These are phyloP conservation scores for Serendipita sp. DNA, from an alignment of 768 basidiomycete genomes.

Conservation along the genomic window DNA sequence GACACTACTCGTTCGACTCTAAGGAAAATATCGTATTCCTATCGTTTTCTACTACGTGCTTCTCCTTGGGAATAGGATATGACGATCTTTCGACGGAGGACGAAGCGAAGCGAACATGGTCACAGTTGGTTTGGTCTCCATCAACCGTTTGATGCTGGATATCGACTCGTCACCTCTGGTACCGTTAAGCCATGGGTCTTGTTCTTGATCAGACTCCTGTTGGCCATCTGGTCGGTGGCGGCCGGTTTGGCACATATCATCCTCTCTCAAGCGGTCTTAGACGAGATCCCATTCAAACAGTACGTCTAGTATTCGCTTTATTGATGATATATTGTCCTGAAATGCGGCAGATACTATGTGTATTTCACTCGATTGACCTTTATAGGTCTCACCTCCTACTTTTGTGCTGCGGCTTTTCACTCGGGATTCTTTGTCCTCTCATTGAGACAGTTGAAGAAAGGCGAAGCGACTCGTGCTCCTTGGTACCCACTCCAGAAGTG, in stretches of 20 bases:
- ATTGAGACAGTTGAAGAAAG: constrained; percentile 10
- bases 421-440: constrained; percentile 27
- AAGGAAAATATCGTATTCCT: too few species aligned
- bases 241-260: constrained; percentile 24
- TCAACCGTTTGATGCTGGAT: constrained; percentile 26
- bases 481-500: constrained; percentile 44
- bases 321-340: not conserved
- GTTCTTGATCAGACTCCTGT: constrained; percentile 28
- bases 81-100: not conserved
- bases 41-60: too few species aligned
- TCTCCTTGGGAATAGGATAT: too few species aligned
- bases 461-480: constrained; percentile 16
- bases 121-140: constrained; percentile 2
- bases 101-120: not conserved
- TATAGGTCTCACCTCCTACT: constrained; percentile 46
- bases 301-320: constrained; percentile 9
- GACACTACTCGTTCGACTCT: too few species aligned
- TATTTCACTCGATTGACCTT: constrained; percentile 53
- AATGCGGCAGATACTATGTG: constrained; percentile 33
- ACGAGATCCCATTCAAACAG: not conserved
- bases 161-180: constrained; percentile 33
- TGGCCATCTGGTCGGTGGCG: constrained; percentile 37
- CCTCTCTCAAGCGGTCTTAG: constrained; percentile 18
- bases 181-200: constrained; percentile 30
- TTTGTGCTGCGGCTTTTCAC: constrained; percentile 42